Percentiles rank a stretch among this genome's conserved stretches.
Conservation (phyloP, 2,329 filamentous ascomycete species). For the Aspergillus sclerotialis region DNA sequence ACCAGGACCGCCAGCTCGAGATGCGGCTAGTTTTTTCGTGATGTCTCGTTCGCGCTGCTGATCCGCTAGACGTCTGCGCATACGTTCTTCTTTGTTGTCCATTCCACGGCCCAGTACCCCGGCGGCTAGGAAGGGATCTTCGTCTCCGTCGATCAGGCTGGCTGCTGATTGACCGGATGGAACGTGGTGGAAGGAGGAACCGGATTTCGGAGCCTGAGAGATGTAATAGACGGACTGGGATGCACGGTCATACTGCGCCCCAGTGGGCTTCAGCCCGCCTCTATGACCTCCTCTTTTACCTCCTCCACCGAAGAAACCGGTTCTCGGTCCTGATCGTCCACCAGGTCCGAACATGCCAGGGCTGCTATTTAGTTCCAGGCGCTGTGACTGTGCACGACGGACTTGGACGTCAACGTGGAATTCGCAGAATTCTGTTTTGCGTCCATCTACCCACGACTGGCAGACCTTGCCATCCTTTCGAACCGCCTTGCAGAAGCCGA, state of each 20-base stretch:
- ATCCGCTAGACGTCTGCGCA: slow-evolving; percentile 36
- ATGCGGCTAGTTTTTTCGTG: slow-evolving; percentile 32
- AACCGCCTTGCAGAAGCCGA: slow-evolving; percentile 79
- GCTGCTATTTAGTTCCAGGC: slow-evolving; percentile 75
- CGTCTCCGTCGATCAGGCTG: slow-evolving; percentile 34
- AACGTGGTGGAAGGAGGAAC: slow-evolving; percentile 14
- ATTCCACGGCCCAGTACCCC: slow-evolving; percentile 33
- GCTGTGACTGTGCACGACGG: slow-evolving; percentile 58
- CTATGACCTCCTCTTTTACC: slow-evolving; percentile 10
- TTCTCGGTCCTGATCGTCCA: slow-evolving; percentile 34
- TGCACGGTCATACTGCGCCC: slow-evolving; percentile 31
- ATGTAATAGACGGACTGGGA: slow-evolving; percentile 42
- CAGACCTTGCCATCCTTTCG: slow-evolving; percentile 80
- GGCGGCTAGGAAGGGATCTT: slow-evolving; percentile 36
- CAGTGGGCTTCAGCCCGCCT: slow-evolving; percentile 27
- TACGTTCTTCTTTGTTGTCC: slow-evolving; percentile 35
- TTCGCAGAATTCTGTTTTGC: slow-evolving; percentile 85
- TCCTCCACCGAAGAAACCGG: slow-evolving; percentile 29
- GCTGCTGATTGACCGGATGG: slow-evolving; percentile 29
- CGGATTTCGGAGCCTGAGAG: slow-evolving; percentile 24
- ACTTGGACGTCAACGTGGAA: slow-evolving; percentile 83
- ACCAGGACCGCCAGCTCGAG: slow-evolving; percentile 29
- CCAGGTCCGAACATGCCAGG: slow-evolving; percentile 43
- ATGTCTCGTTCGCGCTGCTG: slow-evolving; percentile 41
- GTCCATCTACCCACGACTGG: slow-evolving; percentile 75